These are phyloP conservation scores for Cladorrhinum samala DNA, from an alignment of 495 filamentous ascomycete species.

Conservation along the genomic window DNA sequence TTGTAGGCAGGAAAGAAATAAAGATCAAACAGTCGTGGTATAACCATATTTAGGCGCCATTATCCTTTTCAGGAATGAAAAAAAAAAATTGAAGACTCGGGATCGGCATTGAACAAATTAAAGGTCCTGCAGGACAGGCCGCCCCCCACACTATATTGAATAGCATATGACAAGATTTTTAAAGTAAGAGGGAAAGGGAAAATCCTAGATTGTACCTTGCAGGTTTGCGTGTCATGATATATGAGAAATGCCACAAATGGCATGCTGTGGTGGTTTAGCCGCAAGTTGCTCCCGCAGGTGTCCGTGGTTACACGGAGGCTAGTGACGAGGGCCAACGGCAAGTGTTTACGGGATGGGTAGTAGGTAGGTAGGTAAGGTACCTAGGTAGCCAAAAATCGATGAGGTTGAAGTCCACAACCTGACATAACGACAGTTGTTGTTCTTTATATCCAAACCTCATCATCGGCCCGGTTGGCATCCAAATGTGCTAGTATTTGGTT, in stretches of 20 bases:
- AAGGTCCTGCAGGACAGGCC: background rate
- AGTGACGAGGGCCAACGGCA: too few species aligned
- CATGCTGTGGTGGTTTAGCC: background rate
- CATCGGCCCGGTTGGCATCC: constrained; percentile 33
- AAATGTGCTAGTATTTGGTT: constrained; percentile 28
- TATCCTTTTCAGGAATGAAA: background rate
- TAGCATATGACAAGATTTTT: too few species aligned
- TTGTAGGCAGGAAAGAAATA: too few species aligned
- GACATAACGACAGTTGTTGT: too few species aligned
- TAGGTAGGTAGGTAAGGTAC: too few species aligned
- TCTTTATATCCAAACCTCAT: constrained; percentile 39
- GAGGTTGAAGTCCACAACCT: too few species aligned
- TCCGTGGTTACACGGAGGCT: too few species aligned
- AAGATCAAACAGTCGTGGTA: background rate
- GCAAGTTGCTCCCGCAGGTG: background rate
- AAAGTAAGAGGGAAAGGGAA: too few species aligned
- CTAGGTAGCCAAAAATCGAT: too few species aligned
- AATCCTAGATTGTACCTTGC: background rate
- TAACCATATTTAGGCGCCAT: background rate
- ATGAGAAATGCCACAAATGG: background rate
- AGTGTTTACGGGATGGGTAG: too few species aligned
- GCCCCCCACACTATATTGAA: background rate
- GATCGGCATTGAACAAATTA: background rate
- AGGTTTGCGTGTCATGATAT: background rate
- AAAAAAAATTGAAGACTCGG: background rate